Evolutionary conservation across 768 basidiomycete genomes (phyloP), one percentile per base, ranked within the genome.

Genomic region (Melanogaster broomeanus): DNA sequence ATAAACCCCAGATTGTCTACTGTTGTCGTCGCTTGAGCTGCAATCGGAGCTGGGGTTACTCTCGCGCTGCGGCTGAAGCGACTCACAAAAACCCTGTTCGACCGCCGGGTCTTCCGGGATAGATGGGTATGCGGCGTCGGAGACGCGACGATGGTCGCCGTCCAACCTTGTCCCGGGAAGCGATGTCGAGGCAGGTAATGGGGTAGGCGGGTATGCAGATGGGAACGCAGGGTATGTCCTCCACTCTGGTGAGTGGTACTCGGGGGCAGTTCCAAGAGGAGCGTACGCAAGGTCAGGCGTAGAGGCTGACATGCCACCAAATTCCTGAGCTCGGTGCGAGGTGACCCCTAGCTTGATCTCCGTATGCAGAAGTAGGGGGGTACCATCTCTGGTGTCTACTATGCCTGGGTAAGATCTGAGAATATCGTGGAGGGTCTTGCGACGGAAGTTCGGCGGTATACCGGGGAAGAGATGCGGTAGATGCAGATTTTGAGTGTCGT

Each of bases 141-240:
- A 51, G 52, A 50, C 9, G 31, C 28, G 48, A 47, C 11, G 49
- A 31, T 33, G 31, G 22, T 53, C 44, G 19, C 19, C 22, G 31
- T 50, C 44, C 21, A 44, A 47, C 30, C 49, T 49, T 13, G 48
- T 12, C 13, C 50, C 27, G 10, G 65, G 71, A 42, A 73, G 70
- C 18, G 62, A 65, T 22, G 72, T 59, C 3, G 74, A 66, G 16
- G 68, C 66, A 19, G 71, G 71, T n/a, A 82, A 58, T 11, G 87
- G 87, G 13, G 85, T 88, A 0, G 85, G 75, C 9, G 87, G 88
- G 60, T 90, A 90, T 30, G 88, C 88, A 5, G 88, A 82, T 27
- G 88, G 88, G 46, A 89, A 85, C 16, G 84, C 74, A 12, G 87
- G 87, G 58, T 89, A 90, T 62, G 80, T 72, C 50, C 85, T 71